These are phyloP conservation scores for Plasmodium adleri DNA, from an alignment of 169 alveolate genomes.

Conservation along the genomic window DNA sequence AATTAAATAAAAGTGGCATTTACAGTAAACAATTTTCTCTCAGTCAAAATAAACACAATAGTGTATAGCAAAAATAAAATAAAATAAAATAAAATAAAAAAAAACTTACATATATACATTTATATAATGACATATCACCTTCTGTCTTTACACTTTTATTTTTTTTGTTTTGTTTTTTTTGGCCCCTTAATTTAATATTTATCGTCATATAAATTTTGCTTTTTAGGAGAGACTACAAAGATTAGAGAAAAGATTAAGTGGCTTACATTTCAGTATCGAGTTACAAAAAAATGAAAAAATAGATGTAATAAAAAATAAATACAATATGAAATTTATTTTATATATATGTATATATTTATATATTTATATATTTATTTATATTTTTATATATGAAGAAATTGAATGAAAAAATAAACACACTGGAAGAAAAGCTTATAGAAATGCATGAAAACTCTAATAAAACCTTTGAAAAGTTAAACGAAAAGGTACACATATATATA, in stretches of 20 bases:
- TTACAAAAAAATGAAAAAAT: constrained; percentile 75
- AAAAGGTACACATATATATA: constrained; percentile 24
- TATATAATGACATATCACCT: neutral
- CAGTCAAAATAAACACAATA: constrained; percentile 64
- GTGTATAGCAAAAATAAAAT: constrained; percentile 22
- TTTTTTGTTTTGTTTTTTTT: neutral
- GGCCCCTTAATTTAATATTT: neutral
- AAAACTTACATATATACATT: neutral
- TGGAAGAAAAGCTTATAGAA: constrained; percentile 67
- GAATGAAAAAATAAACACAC: constrained; percentile 36
- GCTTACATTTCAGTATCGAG: constrained; percentile 66
- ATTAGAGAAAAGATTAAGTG: constrained; percentile 66
- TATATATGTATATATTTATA: constrained; percentile 4
- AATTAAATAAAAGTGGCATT: constrained; percentile 43
- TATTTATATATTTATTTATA: neutral
- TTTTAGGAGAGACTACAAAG: constrained; percentile 61
- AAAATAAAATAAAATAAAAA: neutral
- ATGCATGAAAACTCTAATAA: constrained; percentile 71
- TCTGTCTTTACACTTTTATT: constrained; percentile 7
- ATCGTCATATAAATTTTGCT: neutral
- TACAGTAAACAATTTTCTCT: constrained; percentile 65
- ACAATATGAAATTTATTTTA: neutral
- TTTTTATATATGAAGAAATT: constrained; percentile 27
- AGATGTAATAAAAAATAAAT: constrained; percentile 39
- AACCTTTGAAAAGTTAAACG: constrained; percentile 68